Evolutionary conservation across 2,329 filamentous ascomycete genomes (phyloP), one percentile per base, ranked within the genome.

Genomic region (Ploettnerulaceae sp.): DNA sequence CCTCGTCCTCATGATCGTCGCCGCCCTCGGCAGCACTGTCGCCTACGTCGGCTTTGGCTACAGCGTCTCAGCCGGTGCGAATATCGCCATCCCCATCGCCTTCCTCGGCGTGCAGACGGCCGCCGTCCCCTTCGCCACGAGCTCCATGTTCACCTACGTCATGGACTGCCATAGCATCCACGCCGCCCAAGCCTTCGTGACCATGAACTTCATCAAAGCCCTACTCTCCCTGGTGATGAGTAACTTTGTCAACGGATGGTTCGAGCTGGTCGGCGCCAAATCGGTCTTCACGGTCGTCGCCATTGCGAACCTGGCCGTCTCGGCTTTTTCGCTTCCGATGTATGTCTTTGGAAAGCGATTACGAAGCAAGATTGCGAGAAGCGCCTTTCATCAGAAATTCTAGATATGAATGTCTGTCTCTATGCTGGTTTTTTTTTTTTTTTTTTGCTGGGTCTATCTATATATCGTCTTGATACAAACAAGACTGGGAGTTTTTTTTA

Each of bases 31-130:
- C 8, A 59, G 58, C 0, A 66, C 68, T 0, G 58, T 64, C 1
- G 68, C 67, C 0, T 70, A 70, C 45, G 54, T 70, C 1, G 68
- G 68, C 5, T 70, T 69, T 35, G 68, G 69, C 0, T 61, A 67
- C 45, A 42, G 66, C 0, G 68, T 69, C 45, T 57, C 69, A 0
- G 68, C 66, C 8, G 69, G 68, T 37, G 67, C 34, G 65, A 0
- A 58, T 61, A 50, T 59, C 58, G 5, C 49, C 58, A 34, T 55
- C 59, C 42, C 61, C 61, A 15, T 65, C 8, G 60, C 67, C 31
- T 64, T 60, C 7, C 58, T 63, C 1, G 59, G 64, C 9, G 61
- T 66, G 1, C 53, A 39, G 14, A 39, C 44, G 29, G 51, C 56
- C 5, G 66, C 62, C 1, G 61, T 69, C 1, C 66, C 64, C 0